Evolutionary conservation across 495 filamentous ascomycete genomes (phyloP), one percentile per base, ranked within the genome.

Genomic region (Podospora appendiculata): DNA sequence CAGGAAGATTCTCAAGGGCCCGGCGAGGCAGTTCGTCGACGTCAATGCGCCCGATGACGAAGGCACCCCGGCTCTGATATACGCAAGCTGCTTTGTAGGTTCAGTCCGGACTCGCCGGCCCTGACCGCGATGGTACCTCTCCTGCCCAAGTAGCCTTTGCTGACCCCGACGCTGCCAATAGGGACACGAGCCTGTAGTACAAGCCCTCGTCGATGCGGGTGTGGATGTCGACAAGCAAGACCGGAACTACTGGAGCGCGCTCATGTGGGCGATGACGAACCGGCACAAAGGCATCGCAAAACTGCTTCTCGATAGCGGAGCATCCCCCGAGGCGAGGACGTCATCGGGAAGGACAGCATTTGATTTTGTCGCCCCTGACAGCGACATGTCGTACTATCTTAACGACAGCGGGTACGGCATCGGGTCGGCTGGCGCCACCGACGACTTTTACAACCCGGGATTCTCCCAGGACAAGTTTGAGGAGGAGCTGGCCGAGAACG

Each of bases 221-320:
- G 93, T 88, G n/a, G 80, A 89, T 54, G 88, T 96, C 32, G 89
- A 99, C 67, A 82, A 86, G 62, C 93, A 96, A 70, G 93, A 99
- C 64, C 84, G 86, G 46, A 95, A 97, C 64, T 83, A 92, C 56
- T 99, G 93, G 93, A 99, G 89, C 65, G 85, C 93, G 14, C 73
- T 99, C 59, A 99, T 97, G 93, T 99, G 93, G 93, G 93, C 93
- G 33, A 97, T 96, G 89, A 97, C 93, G 39, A 99, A 97, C 64
- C 76, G 90, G 56, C 93, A 99, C 65, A 96, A 96, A 67, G 84
- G 82, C 32, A 97, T 99, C 59, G 89, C 89, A 18, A 96, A 96
- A 61, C 74, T 88, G 13, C 70, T 99, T 17, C 77, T 99, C 33
- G 92, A 97, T 60, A 85, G 92, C 62, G 94, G 94, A 3, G 93